Conservation (phyloP, 1,139 yeast species). For the Geotrichum australiense region DNA sequence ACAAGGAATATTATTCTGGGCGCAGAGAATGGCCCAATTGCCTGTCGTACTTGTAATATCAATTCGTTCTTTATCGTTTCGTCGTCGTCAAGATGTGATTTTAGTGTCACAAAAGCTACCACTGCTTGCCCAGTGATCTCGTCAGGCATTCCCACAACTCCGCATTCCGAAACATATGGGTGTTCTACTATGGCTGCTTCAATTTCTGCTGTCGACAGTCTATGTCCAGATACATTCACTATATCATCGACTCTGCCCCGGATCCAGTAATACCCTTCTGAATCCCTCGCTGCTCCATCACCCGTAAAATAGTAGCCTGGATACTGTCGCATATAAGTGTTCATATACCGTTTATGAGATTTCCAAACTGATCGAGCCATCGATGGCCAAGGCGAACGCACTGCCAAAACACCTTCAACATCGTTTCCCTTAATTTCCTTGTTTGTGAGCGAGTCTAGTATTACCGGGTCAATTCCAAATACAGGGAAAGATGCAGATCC, state of each 20-base stretch:
- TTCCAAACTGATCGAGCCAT: conserved; percentile 89
- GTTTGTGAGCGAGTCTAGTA: conserved; percentile 81
- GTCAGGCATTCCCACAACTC: conserved; percentile 82
- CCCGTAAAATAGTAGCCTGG: conserved; percentile 92
- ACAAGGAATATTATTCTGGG: conserved; percentile 79
- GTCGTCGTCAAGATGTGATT: conserved; percentile 38
- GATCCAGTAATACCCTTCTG: conserved; percentile 91
- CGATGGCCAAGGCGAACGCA: conserved; percentile 83
- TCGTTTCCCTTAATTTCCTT: conserved; percentile 72
- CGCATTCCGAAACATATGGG: conserved; percentile 70
- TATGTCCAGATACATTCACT: conserved; percentile 87
- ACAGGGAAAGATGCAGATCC: conserved; percentile 89
- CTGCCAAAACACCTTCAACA: conserved; percentile 83
- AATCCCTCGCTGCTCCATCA: conserved; percentile 92
- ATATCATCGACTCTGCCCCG: conserved; percentile 95
- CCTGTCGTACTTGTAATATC: conserved; percentile 70
- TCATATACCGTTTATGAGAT: conserved; percentile 74
- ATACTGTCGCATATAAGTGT: conserved; percentile 82
- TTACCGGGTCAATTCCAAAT: conserved; percentile 76
- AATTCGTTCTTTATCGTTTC: conserved; percentile 63
- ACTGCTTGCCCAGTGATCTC: conserved; percentile 92
- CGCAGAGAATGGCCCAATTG: conserved; percentile 91
- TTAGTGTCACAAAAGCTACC: conserved; percentile 75
- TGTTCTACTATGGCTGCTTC: conserved; percentile 78
- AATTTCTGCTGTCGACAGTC: conserved; percentile 86